A percentile compares a stretch with the other conserved stretches of the same genome.
These are phyloP conservation scores for Rhynchosporium agropyri DNA, from an alignment of 2,329 filamentous ascomycete species.

Conservation along the genomic window DNA sequence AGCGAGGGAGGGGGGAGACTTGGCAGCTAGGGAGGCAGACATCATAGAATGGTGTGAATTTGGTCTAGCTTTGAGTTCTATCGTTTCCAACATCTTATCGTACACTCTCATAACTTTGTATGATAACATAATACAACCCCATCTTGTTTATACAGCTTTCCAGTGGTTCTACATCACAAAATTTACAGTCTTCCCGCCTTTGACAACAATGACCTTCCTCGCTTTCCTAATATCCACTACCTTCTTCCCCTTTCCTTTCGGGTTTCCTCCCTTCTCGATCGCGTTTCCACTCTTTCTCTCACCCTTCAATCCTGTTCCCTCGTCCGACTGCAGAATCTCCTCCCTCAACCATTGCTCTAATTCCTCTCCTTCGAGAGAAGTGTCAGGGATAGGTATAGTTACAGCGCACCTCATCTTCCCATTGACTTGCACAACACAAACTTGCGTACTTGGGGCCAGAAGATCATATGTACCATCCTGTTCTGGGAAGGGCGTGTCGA, in stretches of 20 bases:
- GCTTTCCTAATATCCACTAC: slow-evolving; percentile 51
- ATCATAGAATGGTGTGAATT: no score
- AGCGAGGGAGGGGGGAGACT: no score
- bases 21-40: no score
- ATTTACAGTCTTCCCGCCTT: slow-evolving; percentile 70
- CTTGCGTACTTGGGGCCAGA: slow-evolving; percentile 53
- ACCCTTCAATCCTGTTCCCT: slow-evolving; percentile 50
- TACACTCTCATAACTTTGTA: no score
- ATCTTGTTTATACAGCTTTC: no score
- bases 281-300: no score
- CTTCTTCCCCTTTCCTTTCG: slow-evolving; percentile 46
- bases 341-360: slow-evolving; percentile 63
- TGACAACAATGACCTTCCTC: slow-evolving; percentile 68
- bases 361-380: slow-evolving; percentile 46
- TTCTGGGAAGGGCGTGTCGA: slow-evolving; percentile 59
- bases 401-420: slow-evolving; percentile 73
- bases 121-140: no score
- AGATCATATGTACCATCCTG: slow-evolving; percentile 54
- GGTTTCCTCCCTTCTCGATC: slow-evolving; percentile 34
- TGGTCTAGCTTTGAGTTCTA: no score
- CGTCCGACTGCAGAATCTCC: slow-evolving; percentile 61
- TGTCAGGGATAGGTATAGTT: slow-evolving; percentile 59
- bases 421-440: slow-evolving; percentile 75
- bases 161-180: slow-evolving; percentile 56
- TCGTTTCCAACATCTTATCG: no score